Evolutionary conservation across 177 flowering plant genomes (phyloP).

Genomic region (Vitis hybrid): DNA sequence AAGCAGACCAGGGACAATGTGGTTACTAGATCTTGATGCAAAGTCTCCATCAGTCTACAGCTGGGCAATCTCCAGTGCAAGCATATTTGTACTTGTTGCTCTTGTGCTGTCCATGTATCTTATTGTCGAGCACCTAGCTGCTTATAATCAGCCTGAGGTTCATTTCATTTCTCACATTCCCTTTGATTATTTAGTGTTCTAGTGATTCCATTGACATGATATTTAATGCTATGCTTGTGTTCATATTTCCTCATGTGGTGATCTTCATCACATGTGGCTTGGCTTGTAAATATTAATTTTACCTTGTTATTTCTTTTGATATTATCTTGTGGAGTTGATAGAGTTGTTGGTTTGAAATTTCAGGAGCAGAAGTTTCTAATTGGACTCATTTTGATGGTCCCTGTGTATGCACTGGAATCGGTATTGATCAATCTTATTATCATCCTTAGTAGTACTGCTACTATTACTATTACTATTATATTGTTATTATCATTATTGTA

Average conservation of each 20-base stretch:
- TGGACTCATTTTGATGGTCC: conserved; percentile 95
- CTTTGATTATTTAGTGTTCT: conserved; percentile 2
- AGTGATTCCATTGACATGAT: neutral
- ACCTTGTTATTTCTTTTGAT: neutral
- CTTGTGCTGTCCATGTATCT: conserved; percentile 79
- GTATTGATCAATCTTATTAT: conserved; percentile 35
- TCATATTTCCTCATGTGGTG: neutral
- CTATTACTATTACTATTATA: neutral
- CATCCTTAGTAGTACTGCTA: neutral
- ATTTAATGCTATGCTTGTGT: conserved; percentile 3
- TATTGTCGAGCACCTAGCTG: conserved; percentile 81
- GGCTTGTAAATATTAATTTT: neutral
- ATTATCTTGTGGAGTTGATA: neutral
- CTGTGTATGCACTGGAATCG: conserved; percentile 95
- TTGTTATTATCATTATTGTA: neutral
- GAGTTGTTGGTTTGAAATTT: conserved; percentile 21
- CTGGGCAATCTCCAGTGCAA: conserved; percentile 78
- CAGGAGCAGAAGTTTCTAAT: conserved; percentile 98
- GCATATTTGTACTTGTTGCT: conserved; percentile 77
- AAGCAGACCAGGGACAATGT: conserved; percentile 41
- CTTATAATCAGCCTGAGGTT: conserved; percentile 97
- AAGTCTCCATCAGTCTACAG: conserved; percentile 38
- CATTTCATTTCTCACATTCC: conserved; percentile 13
- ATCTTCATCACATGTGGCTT: neutral
- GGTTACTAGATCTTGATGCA: conserved; percentile 36